These are phyloP conservation scores for Narthecium ossifragum DNA, from an alignment of 106 monocot genomes.

Conservation along the genomic window DNA sequence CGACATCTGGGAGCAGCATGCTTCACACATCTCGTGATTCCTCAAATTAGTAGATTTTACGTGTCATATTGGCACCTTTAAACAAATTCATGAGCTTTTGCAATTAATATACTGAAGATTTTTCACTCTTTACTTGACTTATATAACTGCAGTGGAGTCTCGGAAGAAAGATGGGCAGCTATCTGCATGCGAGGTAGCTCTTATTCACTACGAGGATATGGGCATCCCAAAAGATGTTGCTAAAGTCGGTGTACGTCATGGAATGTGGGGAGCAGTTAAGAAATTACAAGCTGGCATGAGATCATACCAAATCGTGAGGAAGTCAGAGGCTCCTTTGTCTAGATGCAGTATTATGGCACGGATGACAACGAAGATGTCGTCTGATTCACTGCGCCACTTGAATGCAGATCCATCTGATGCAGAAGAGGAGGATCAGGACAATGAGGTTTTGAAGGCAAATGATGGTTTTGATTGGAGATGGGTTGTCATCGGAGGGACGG, in stretches of 20 bases:
- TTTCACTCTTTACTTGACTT: no score
- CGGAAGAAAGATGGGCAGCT: constrained; percentile 63
- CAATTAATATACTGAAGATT: no score
- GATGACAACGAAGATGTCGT: constrained; percentile 45
- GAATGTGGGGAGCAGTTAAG: constrained; percentile 97
- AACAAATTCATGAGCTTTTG: no score
- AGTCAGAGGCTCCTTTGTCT: constrained; percentile 37
- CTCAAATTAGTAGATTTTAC: no score
- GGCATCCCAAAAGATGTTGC: constrained; percentile 94
- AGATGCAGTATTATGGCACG: constrained; percentile 55
- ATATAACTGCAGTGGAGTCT: constrained; percentile 57
- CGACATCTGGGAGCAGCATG: no score
- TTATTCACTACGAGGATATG: constrained; percentile 95
- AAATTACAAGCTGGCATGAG: constrained; percentile 85
- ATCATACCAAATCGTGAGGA: constrained; percentile 56
- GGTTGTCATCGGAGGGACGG: constrained; percentile 68
- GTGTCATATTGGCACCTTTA: no score
- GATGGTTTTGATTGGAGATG: constrained; percentile 92
- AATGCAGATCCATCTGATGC: constrained; percentile 10
- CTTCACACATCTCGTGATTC: no score
- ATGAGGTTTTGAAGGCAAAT: no score
- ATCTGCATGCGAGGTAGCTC: constrained; percentile 77
- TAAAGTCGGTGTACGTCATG: constrained; percentile 84
- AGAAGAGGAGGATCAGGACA: constrained; percentile 4
- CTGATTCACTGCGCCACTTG: not conserved